Conservation (phyloP, 306 rosid species). For the Prunus davidiana region DNA sequence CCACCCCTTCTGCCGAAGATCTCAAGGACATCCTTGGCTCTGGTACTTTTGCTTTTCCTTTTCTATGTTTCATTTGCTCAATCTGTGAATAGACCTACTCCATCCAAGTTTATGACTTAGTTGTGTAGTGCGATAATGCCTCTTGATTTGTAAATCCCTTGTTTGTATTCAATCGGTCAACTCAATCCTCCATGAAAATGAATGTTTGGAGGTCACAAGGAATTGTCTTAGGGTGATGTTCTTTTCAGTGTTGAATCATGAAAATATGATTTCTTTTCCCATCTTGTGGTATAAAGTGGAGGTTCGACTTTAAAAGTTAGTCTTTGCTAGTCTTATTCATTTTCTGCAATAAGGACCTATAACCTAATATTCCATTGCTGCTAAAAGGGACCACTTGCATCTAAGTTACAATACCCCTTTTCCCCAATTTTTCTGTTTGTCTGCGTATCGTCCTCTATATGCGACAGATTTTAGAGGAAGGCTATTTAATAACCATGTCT, state of each 20-base stretch:
- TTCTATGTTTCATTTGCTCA: background rate
- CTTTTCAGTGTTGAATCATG: background rate
- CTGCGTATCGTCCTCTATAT: background rate
- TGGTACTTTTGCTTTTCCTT: conserved; percentile 12
- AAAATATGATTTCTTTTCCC: background rate
- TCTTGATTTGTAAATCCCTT: background rate
- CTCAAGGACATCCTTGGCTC: conserved; percentile 39
- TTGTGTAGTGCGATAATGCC: background rate
- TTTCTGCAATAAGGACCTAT: background rate
- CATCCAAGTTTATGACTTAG: background rate
- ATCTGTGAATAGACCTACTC: background rate
- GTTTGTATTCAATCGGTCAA: background rate
- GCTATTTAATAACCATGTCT: background rate
- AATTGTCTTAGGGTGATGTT: background rate
- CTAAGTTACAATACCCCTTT: background rate
- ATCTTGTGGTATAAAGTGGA: background rate
- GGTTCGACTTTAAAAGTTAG: background rate
- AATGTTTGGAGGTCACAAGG: background rate
- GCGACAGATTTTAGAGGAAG: background rate
- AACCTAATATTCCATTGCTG: background rate
- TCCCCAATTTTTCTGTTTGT: background rate
- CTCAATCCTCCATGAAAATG: background rate
- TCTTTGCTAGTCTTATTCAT: background rate
- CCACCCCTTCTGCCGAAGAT: conserved; percentile 37
- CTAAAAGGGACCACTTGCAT: background rate